Base-by-base conservation (phyloP, 2,329 filamentous ascomycete genomes). In the Penicillium vulpinum region DNA sequence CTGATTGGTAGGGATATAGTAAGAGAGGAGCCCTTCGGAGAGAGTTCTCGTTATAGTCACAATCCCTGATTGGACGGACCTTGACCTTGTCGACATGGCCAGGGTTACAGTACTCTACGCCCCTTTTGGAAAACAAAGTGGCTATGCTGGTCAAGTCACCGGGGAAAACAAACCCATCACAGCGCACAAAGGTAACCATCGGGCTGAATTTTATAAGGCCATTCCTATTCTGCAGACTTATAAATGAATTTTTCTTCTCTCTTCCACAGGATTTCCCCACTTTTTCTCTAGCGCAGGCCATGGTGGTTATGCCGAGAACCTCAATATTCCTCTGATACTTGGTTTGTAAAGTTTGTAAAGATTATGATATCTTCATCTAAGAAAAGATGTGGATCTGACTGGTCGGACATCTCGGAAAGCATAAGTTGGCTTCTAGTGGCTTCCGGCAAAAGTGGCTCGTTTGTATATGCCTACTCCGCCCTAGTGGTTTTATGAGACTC, bases 391-490 rank as follows among this genome's bases (percentile, higher is more conserved):
- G 33, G 46, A 58, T 62, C 38, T 54, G 40, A 51, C 49, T 47
- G 57, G 51, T 62, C 61, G 61, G 61, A 61, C 53, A 57, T 22
- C 33, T 56, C 62, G 60, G 60, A 61, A 62, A 50, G 51, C 49
- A 46, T 16, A 46, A 50, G 46, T 33, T 28, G 52, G 31, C 46
- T 54, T 51, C 31, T 28, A 59, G 53, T 57, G 54, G 57, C 13
- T 60, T 59, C 44, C 47, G 56, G n/a, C n/a, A n/a, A n/a, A n/a
- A n/a, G n/a, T n/a, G 13, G 5, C 36, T 45, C 36, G 48, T 51
- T 51, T 51, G 36, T 40, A 28, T 3, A 47, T 48, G 10, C 10
- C 16, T 11, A 6, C 18, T 31, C n/a, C 43, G 21, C 45, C 21
- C 21, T 44, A 21, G n/a, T 45, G 26, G 11, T 45, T 16, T 36